A percentile compares a stretch with the other conserved stretches of the same genome.
These are phyloP conservation scores for Ogataea pini DNA, from an alignment of 805 yeast species.

Conservation along the genomic window DNA sequence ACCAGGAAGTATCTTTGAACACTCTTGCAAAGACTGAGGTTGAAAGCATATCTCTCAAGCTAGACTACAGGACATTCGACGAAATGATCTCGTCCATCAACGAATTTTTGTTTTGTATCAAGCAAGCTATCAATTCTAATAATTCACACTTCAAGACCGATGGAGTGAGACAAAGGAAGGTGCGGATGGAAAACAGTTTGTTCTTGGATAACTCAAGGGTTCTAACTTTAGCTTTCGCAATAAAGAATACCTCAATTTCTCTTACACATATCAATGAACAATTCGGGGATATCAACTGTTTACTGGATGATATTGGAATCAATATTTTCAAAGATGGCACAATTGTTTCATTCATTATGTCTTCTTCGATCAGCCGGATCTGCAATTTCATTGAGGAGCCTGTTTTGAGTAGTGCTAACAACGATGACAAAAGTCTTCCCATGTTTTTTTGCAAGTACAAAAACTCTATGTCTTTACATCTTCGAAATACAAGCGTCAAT, in stretches of 20 bases:
- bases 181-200: slow-evolving; percentile 29
- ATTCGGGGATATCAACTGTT: slow-evolving; percentile 37
- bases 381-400: slow-evolving; percentile 25
- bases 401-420: slow-evolving; percentile 36
- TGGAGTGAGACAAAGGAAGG: slow-evolving; percentile 14
- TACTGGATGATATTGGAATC: slow-evolving; percentile 20
- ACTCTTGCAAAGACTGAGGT: slow-evolving; percentile 18
- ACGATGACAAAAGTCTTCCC: slow-evolving; percentile 39
- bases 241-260: slow-evolving; percentile 18
- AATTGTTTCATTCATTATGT: slow-evolving; percentile 17
- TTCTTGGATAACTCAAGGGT: slow-evolving; percentile 22
- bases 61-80: slow-evolving; percentile 33
- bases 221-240: slow-evolving; percentile 13
- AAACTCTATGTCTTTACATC: slow-evolving; percentile 41
- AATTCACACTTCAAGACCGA: background rate
- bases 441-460: slow-evolving; percentile 41
- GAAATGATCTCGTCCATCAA: slow-evolving; percentile 17
- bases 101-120: slow-evolving; percentile 4
- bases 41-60: slow-evolving; percentile 31
- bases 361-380: slow-evolving; percentile 10
- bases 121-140: background rate
- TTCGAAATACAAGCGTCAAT: slow-evolving; percentile 51
- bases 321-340: slow-evolving; percentile 21
- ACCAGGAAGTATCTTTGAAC: slow-evolving; percentile 29
- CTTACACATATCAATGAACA: slow-evolving; percentile 25